Evolutionary conservation across 768 basidiomycete genomes (phyloP), one percentile per base, ranked within the genome.

Genomic region (Gloeostereum incarnatum): DNA sequence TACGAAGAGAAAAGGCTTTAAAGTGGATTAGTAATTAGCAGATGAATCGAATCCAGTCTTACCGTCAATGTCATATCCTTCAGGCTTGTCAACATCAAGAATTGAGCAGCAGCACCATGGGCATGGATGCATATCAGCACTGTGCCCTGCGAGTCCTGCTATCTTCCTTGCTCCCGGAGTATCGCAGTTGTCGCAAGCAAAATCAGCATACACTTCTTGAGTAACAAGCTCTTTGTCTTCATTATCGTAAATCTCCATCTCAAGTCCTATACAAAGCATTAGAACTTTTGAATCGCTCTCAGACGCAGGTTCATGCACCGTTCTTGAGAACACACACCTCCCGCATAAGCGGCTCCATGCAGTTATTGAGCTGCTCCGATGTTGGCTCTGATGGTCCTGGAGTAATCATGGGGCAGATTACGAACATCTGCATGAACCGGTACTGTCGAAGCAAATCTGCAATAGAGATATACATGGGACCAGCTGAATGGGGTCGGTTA

Each of bases 331-430:
- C 17, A 10, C 19, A 19, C 0, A 58, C 5, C 22, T 58, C 58
- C 5, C 29, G 14, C 2, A 41, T 22, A 2, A 42, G 2, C 5
- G 54, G 54, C 25, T 49, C 48, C 1, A 58, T 19, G 6, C 30
- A 20, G 25, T 60, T 42, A 22, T 56, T 56, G 7, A 60, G 41
- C 36, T 57, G 56, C 21, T 50, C 31, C 4, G 43, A 24, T 16
- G 23, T 47, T 16, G 56, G 56, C 38, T 59, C 53, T 0, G 38
- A 34, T 14, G 52, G 57, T 1, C 57, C 56, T n/a, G 53, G 54
- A 39, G 47, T 50, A 3, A 54, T 48, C 14, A 35, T 36, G 1
- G 37, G 23, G 23, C 46, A 52, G 4, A 53, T 45, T 4, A 53
- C 43, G 31, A 58, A 55, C 19, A 40, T 18, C 11, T 43, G 44